phyloP scores from a whole-genome alignment of 1,139 yeast species.

The Kodamaea plutei region DNA sequence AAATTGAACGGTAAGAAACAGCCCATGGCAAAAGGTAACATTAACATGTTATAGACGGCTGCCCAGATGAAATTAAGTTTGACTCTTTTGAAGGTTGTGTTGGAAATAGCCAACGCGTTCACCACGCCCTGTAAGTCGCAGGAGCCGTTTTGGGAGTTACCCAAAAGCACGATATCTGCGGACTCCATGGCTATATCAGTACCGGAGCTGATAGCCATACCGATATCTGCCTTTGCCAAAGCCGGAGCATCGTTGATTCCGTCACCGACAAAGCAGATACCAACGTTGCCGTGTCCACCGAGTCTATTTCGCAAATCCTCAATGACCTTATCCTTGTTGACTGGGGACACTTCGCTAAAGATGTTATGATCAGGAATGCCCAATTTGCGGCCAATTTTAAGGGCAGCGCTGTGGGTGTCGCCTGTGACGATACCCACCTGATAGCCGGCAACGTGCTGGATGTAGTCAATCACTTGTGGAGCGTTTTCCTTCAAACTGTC shows the following conservation, averaged over 20 bases:
- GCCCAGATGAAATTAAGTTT: slow-evolving; percentile 86
- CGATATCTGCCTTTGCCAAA: slow-evolving; percentile 79
- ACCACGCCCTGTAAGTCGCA: slow-evolving; percentile 61
- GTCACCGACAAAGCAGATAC: slow-evolving; percentile 89
- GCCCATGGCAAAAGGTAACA: slow-evolving; percentile 98
- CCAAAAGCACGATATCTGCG: slow-evolving; percentile 79
- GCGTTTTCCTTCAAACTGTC: slow-evolving; percentile 76
- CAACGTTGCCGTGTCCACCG: slow-evolving; percentile 27
- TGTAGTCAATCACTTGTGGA: slow-evolving; percentile 50
- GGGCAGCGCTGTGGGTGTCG: slow-evolving; percentile 65
- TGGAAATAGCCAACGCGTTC: slow-evolving; percentile 70
- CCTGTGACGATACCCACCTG: slow-evolving; percentile 91
- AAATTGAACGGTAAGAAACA: slow-evolving; percentile 73
- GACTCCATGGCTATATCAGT: slow-evolving; percentile 96
- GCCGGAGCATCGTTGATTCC: slow-evolving; percentile 98
- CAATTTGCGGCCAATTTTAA: slow-evolving; percentile 58
- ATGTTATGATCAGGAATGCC: slow-evolving; percentile 65
- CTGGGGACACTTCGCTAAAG: slow-evolving; percentile 75
- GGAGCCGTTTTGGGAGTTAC: slow-evolving; percentile 17
- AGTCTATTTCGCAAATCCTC: slow-evolving; percentile 48
- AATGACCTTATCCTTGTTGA: slow-evolving; percentile 69
- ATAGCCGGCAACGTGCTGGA: slow-evolving; percentile 48
- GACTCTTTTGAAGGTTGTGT: slow-evolving; percentile 67
- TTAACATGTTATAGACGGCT: slow-evolving; percentile 71
- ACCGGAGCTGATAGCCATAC: slow-evolving; percentile 88